Evolutionary conservation across 805 yeast genomes (phyloP), one percentile per base, ranked within the genome.

Genomic region (Sugiyamaella floridensis): DNA sequence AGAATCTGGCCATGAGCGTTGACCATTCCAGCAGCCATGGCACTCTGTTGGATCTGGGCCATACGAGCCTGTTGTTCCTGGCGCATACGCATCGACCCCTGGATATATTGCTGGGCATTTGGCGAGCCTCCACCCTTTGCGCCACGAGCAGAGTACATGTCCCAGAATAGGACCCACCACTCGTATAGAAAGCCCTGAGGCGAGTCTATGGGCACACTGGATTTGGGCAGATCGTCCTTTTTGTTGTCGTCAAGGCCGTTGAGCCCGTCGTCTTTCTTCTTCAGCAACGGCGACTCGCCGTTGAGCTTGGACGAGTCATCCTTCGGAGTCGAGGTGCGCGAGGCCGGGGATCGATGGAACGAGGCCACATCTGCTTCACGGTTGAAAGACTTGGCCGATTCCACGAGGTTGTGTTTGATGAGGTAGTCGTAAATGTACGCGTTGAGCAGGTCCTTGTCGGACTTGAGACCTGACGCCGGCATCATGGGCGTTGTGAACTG

Each of bases 91-190:
- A 77, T 74, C 34, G 72, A 63, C 15, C 65, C 74, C 58, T 84
- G 86, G 61, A 81, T 82, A 68, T 86, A 87, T 63, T 85, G 86
- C 45, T 79, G 77, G 2, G 93, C 92, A 53, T 78, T 71, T 1
- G 75, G 71, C 12, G 61, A 48, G 2, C 86, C 78, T 11, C 81
- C 83, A 14, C 81, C 84, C 54, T 82, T 73, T 57, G 79, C 81
- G 43, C 87, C 81, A 60, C 89, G 77, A 2, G 95, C 95, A 63
- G 86, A 86, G 68, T 85, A 87, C 28, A 89, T 83, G 65, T 89
- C 97, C 97, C 97, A 90, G 66, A 89, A 90, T 15, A 90, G 82
- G 72, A 82, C 89, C 97, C 97, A 89, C 97, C 97, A 89, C 67
- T 90, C 97, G 62, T 80, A 83, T 20, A 89, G 70, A 63, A 88